A percentile compares a stretch with the other conserved stretches of the same genome.
Evolutionary conservation across 495 filamentous ascomycete species (phyloP).

Genomic region (Evernia prunastri): DNA sequence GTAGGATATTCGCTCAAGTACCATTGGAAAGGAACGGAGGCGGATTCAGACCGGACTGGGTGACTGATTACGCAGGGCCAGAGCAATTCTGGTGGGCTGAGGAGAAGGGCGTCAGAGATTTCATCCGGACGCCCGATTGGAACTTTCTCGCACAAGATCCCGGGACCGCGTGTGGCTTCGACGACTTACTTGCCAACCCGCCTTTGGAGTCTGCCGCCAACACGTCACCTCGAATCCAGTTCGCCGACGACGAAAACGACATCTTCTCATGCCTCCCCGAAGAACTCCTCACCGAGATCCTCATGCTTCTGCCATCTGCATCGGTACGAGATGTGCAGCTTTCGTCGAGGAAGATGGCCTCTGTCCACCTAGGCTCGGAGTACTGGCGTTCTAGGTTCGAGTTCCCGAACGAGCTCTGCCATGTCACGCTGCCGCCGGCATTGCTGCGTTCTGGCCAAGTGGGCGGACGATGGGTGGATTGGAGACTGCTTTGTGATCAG

Average conservation of each 20-base stretch:
- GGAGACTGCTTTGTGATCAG: neutral
- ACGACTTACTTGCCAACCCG: neutral
- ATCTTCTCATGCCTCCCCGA: neutral
- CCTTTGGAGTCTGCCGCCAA: neutral
- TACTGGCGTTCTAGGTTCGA: slow-evolving; percentile 4
- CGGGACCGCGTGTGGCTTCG: neutral
- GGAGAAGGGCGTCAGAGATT: no score
- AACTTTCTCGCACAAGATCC: neutral
- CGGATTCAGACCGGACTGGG: neutral
- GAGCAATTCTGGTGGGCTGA: neutral
- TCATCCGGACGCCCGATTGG: neutral
- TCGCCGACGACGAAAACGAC: neutral
- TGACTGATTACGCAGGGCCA: neutral
- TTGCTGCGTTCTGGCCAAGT: neutral
- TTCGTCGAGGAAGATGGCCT: neutral
- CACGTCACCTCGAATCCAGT: neutral
- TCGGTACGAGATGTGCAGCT: neutral
- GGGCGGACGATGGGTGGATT: neutral
- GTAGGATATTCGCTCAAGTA: neutral
- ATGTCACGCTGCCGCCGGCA: slow-evolving; percentile 1
- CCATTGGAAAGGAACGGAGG: neutral
- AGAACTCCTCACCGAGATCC: neutral
- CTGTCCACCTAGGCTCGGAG: neutral
- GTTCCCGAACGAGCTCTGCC: slow-evolving; percentile 1
- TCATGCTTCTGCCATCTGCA: neutral